Evolutionary conservation across 768 basidiomycete genomes (phyloP), one percentile per base, ranked within the genome.

Genomic region (Austroboletus eburneus): DNA sequence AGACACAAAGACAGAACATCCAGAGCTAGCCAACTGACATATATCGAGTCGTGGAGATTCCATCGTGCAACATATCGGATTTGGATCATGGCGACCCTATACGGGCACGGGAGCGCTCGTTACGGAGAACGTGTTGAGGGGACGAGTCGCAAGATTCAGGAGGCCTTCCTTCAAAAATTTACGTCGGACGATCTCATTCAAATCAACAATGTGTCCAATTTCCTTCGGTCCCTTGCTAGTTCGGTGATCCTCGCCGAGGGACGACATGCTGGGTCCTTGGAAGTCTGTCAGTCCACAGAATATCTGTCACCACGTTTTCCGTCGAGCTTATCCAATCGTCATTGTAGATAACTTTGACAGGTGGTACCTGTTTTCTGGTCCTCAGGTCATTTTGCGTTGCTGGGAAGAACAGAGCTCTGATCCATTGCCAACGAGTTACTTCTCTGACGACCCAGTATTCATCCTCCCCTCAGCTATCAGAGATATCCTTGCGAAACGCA

Each of bases 141-240:
- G 12, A 9, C 50, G 2, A 41, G 37, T 24, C 1, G 7, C 18
- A 30, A 45, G n/a, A 34, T 29, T 16, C 55, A 50, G 18, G 39
- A 35, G 32, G 25, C 51, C 5, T 59, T 60, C 42, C 43, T 57
- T 9, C 23, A 42, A 39, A 32, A 52, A n/a, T 50, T 36, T 25
- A 51, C 57, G 8, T 54, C 56, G 20, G 42, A 50, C 12, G 57
- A 56, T 5, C 51, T 57, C n/a, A 17, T 56, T 20, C 54, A 56
- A 35, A 52, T 57, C 9, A 30, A 21, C 25, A 56, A 47, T 9
- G 33, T 46, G 6, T 45, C 42, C 25, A 46, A 30, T 9, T 57
- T 57, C 34, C 35, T 57, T 12, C 21, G 6, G 6, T 2, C 3
- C 24, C 24, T 48, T 18, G 52, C 44, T 16, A 4, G 32, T 2